Evolutionary conservation across 257 asterid species (phyloP), one percentile per base, ranked within the genome.

Genomic region (Nicotiana attenuata): DNA sequence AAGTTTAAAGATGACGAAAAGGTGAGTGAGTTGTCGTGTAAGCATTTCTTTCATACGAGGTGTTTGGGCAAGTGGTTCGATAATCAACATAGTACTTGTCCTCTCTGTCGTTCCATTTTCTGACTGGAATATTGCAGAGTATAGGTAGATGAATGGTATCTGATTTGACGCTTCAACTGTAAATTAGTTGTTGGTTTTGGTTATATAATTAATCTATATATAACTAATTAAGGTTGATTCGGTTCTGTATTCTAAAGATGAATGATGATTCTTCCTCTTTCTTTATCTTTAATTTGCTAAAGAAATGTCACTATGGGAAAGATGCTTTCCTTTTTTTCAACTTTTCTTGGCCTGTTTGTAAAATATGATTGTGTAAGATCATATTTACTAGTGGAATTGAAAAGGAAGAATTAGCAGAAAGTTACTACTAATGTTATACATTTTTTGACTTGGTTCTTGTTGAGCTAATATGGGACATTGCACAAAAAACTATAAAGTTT

Each of bases 1-100:
- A 50, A 87, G 45, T 91, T 89, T 75, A 87, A 89, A 45, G 89
- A 47, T 0, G 88, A 89, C 0, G 91, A 89, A 83, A 90, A 90
- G 80, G 92, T 89, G 76, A 88, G 93, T 60, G 92, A 90, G 86
- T 90, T 92, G 69, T 89, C 91, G 82, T 92, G 97, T 85, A 88
- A 89, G 84, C 96, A 92, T 87, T 88, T 92, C 85, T 92, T 92
- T 80, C 96, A 92, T 47, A 90, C 81, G 67, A 85, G 81, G 2
- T 92, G 97, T 86, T 85, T 91, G 84, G 93, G 86, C 13, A 90
- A 85, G 79, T 91, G 96, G 97, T 89, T 92, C 50, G 82, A 86
- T 7, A 86, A 86, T 17, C 93, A 87, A 11, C 92, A 86, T n/a
- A 22, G 75, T 6, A 88, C 91, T 47, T 92, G 97, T 31, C 97